phyloP scores from a whole-genome alignment of 345 rosid species.

The Eucalyptus regnans region DNA sequence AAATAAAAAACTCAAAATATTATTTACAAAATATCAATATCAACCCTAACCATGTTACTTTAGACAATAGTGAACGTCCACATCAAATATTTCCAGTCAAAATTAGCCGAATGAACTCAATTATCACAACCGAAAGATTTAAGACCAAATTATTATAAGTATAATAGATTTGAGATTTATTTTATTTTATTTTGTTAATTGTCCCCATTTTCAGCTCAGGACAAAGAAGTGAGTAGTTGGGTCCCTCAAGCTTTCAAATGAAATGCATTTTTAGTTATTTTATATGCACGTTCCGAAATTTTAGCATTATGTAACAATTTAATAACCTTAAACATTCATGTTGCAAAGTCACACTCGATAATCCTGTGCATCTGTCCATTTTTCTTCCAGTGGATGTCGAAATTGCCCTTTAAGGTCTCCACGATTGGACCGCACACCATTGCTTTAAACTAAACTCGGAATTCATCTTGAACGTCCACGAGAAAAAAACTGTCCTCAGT shows the following conservation, averaged over 20 bases:
- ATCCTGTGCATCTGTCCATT: not conserved
- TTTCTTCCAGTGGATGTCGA: not conserved
- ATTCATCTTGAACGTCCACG: not conserved
- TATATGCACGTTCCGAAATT: not conserved
- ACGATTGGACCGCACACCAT: not conserved
- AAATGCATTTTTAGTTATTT: not conserved
- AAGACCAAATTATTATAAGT: rapidly evolving
- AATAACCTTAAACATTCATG: not conserved
- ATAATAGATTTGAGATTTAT: too few relatives aligned
- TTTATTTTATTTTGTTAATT: too few relatives aligned
- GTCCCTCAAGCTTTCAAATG: not conserved
- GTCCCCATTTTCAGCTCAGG: not conserved
- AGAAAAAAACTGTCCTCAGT: not conserved
- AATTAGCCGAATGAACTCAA: rapidly evolving
- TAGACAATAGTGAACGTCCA: rapidly evolving
- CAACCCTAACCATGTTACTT: rapidly evolving
- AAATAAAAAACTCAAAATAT: too few relatives aligned
- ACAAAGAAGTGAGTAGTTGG: not conserved
- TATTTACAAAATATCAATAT: too few relatives aligned
- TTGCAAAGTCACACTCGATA: not conserved
- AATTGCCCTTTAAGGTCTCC: not conserved
- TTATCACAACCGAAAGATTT: too few relatives aligned
- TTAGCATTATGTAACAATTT: not conserved
- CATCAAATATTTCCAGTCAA: rapidly evolving
- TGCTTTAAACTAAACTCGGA: not conserved